Evolutionary conservation across 305 asterid species (phyloP).

Genomic region (Coffea humblotiana): DNA sequence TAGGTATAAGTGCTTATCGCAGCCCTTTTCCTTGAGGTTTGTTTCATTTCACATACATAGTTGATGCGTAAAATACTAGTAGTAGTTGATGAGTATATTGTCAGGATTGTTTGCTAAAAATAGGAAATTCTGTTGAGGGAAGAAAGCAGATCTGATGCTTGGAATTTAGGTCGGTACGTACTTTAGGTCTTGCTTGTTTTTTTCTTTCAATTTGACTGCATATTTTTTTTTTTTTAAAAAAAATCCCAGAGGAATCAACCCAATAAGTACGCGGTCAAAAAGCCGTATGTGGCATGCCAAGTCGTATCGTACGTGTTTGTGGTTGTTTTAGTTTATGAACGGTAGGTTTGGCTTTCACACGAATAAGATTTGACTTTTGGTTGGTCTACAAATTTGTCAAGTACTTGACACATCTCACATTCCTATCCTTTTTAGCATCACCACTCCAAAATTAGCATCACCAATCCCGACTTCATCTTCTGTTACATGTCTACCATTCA

Average conservation of each 20-base stretch:
- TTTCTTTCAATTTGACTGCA: constrained; percentile 9
- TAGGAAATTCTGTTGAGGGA: constrained; percentile 21
- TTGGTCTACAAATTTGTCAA: too few relatives aligned
- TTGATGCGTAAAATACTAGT: background rate
- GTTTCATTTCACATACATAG: background rate
- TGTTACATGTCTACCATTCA: background rate
- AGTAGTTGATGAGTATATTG: background rate
- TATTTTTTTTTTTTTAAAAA: too few relatives aligned
- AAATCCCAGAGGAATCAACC: background rate
- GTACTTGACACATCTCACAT: too few relatives aligned
- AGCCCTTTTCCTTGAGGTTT: too few relatives aligned
- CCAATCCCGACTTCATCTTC: background rate
- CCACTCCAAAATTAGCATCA: background rate
- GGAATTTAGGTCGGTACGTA: background rate
- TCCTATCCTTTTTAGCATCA: too few relatives aligned
- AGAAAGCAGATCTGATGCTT: constrained; percentile 1
- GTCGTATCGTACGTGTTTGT: too few relatives aligned
- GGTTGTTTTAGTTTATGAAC: too few relatives aligned
- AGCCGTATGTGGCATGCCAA: too few relatives aligned
- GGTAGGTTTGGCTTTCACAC: background rate
- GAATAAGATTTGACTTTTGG: constrained; percentile 7
- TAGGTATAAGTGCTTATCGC: too few relatives aligned
- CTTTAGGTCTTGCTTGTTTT: background rate
- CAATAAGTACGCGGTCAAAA: too few relatives aligned
- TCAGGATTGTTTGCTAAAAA: constrained; percentile 15